Evolutionary conservation across 1,284 basidiomycete species (phyloP).

Genomic region (Sutorius eximius): DNA sequence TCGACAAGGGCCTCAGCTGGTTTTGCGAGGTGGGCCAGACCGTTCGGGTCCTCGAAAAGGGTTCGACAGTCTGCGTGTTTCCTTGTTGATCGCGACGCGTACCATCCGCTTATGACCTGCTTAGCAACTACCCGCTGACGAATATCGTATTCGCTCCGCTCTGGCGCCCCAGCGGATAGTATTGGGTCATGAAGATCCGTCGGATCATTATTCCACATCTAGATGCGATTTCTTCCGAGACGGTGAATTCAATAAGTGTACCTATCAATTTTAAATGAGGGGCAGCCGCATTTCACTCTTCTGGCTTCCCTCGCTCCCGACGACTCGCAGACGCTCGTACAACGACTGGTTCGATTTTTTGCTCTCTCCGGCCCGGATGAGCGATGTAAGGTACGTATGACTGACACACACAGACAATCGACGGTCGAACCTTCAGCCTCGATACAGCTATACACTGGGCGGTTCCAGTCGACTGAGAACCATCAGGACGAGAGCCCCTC

Average conservation of each 20-base stretch:
- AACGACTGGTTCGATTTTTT: background rate
- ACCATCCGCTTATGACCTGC: background rate
- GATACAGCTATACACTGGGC: too few species aligned
- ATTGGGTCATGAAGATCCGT: background rate
- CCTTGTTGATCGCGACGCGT: constrained; percentile 53
- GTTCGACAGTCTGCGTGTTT: constrained; percentile 49
- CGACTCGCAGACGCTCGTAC: too few species aligned
- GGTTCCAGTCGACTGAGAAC: too few species aligned
- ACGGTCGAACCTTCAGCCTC: too few species aligned
- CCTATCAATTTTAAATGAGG: background rate
- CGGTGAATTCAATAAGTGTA: background rate
- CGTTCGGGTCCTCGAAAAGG: constrained; percentile 58
- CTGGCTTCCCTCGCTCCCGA: too few species aligned
- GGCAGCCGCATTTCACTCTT: background rate
- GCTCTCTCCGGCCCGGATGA: too few species aligned
- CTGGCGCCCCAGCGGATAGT: too few species aligned
- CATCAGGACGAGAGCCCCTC: too few species aligned
- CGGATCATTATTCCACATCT: background rate
- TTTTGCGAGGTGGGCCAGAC: constrained; percentile 70
- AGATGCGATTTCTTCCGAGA: background rate
- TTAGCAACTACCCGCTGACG: background rate
- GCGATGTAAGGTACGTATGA: too few species aligned
- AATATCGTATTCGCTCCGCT: too few species aligned
- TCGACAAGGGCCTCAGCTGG: constrained; percentile 74
- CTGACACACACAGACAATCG: too few species aligned